phyloP scores from a whole-genome alignment of 1,139 yeast species.

The Suhomyces anneliseae region DNA sequence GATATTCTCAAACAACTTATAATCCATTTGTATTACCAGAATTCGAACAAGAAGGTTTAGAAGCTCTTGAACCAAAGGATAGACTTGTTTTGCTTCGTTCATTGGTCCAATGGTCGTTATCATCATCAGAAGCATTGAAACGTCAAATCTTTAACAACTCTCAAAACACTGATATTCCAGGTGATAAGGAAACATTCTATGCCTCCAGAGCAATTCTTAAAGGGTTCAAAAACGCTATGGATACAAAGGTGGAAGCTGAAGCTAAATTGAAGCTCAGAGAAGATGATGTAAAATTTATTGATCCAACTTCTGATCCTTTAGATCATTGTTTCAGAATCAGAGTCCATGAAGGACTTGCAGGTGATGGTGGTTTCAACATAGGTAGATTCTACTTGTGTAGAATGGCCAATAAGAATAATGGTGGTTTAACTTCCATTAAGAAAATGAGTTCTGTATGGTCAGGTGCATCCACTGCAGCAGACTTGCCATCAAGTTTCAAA shows the following conservation, averaged over 20 bases:
- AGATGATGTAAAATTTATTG: constrained; percentile 37
- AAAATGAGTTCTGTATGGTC: constrained; percentile 31
- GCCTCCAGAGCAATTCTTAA: constrained; percentile 40
- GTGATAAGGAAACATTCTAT: constrained; percentile 47
- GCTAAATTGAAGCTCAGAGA: constrained; percentile 30
- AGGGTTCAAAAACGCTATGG: constrained; percentile 37
- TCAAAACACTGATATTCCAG: constrained; percentile 43
- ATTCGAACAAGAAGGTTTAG: constrained; percentile 45
- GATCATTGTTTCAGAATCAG: constrained; percentile 38
- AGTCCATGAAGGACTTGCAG: constrained; percentile 43
- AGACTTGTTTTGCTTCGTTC: constrained; percentile 48
- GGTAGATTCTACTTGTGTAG: constrained; percentile 50
- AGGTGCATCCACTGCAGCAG: constrained; percentile 16
- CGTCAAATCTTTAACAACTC: constrained; percentile 30
- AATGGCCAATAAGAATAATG: constrained; percentile 40
- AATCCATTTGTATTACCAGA: constrained; percentile 40
- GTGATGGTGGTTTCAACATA: constrained; percentile 46
- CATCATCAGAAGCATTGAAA: constrained; percentile 45
- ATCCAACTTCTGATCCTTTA: constrained; percentile 45
- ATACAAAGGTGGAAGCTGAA: constrained; percentile 34
- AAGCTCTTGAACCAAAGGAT: constrained; percentile 46
- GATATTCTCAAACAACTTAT: constrained; percentile 11
- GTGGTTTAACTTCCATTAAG: constrained; percentile 39
- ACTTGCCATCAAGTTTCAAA: constrained; percentile 41
- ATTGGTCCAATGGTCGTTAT: constrained; percentile 50